These are phyloP conservation scores for Penicillium canescens DNA, from an alignment of 495 filamentous ascomycete genomes.

Conservation along the genomic window DNA sequence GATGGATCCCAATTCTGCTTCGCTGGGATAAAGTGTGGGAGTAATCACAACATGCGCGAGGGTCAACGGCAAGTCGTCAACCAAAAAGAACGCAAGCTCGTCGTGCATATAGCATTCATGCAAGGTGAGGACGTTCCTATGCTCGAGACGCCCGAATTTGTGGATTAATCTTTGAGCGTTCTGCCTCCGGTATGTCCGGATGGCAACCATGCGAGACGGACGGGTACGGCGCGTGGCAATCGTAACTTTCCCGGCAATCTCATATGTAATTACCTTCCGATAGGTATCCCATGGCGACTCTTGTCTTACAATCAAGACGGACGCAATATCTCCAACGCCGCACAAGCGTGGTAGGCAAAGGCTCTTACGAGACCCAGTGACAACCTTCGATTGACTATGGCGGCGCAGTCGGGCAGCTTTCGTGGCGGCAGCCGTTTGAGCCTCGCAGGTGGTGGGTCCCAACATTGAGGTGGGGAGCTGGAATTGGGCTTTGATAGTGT, in stretches of 20 bases:
- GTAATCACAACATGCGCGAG: not conserved
- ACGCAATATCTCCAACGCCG: not conserved
- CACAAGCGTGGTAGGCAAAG: slow-evolving; percentile 2
- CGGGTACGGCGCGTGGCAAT: slow-evolving; percentile 8
- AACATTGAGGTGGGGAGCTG: not conserved
- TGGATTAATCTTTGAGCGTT: slow-evolving; percentile 6
- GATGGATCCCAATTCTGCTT: slow-evolving; percentile 8
- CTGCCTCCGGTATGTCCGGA: slow-evolving; percentile 3
- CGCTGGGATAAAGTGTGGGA: slow-evolving; percentile 1
- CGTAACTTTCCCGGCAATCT: slow-evolving; percentile 5
- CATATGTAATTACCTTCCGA: slow-evolving; percentile 7
- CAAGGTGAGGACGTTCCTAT: slow-evolving; percentile 1
- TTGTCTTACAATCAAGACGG: slow-evolving; percentile 6
- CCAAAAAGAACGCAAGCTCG: slow-evolving; percentile 6
- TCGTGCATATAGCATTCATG: slow-evolving; percentile 4
- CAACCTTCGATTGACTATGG: not conserved
- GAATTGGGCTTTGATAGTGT: slow-evolving; percentile 10
- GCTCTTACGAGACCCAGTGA: not conserved
- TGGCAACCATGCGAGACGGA: slow-evolving; percentile 9
- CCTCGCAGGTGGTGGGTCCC: not conserved
- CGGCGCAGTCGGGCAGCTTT: not conserved
- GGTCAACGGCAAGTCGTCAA: slow-evolving; percentile 5
- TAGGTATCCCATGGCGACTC: slow-evolving; percentile 12
- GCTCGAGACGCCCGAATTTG: slow-evolving; percentile 5
- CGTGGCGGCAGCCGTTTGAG: not conserved